A percentile compares a stretch with the other conserved stretches of the same genome.
Conservation (phyloP, 305 asterid species). For the Withania somnifera region DNA sequence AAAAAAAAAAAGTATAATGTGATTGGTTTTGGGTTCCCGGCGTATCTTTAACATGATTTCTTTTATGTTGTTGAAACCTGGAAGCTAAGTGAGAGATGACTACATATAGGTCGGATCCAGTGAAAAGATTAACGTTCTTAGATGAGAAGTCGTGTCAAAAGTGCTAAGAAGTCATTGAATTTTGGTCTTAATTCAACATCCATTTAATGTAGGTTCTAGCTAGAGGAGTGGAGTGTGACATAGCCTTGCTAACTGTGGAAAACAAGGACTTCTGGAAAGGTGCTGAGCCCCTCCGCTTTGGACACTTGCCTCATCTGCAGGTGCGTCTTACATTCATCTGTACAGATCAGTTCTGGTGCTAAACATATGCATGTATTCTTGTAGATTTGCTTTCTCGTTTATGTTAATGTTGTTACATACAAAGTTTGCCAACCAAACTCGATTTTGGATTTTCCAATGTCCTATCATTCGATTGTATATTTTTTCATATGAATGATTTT, state of each 20-base stretch:
- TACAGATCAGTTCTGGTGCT: not conserved
- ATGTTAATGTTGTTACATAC: not conserved
- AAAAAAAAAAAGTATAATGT: too few species aligned
- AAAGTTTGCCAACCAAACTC: not conserved
- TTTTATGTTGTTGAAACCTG: not conserved
- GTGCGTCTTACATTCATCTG: constrained; percentile 12
- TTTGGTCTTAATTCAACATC: not conserved
- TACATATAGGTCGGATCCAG: not conserved
- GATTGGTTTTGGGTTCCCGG: not conserved
- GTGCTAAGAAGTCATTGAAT: not conserved
- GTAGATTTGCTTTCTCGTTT: not conserved
- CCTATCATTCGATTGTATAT: not conserved
- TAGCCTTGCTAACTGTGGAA: constrained; percentile 90
- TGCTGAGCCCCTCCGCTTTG: constrained; percentile 41
- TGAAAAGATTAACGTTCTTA: not conserved
- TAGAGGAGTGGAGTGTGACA: constrained; percentile 90
- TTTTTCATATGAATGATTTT: not conserved
- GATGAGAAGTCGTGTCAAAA: not conserved
- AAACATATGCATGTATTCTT: not conserved
- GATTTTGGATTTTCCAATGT: not conserved
- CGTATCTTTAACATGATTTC: not conserved
- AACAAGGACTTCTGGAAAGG: constrained; percentile 76
- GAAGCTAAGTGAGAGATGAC: constrained; percentile 2
- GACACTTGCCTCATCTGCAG: constrained; percentile 45
- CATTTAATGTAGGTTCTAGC: constrained; percentile 61